phyloP scores from a whole-genome alignment of 345 rosid genomes.

The Salix udensis region DNA sequence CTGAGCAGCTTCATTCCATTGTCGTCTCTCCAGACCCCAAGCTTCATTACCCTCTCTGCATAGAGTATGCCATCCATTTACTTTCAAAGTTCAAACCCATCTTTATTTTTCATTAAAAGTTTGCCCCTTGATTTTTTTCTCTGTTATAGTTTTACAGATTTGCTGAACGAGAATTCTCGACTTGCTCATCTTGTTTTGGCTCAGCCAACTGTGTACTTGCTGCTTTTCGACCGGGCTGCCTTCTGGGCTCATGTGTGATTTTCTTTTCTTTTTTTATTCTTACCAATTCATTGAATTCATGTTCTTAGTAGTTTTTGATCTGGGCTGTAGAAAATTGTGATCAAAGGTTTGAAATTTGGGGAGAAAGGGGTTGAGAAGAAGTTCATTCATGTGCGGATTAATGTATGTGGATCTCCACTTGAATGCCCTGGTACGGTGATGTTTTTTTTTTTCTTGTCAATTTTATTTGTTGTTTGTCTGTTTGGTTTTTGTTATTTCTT shows the following conservation, averaged over 20 bases:
- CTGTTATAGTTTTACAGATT: conserved; percentile 64
- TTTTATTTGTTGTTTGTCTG: background rate
- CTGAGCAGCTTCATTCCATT: conserved; percentile 64
- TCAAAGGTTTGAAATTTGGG: conserved; percentile 43
- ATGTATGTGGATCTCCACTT: conserved; percentile 70
- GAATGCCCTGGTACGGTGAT: conserved; percentile 61
- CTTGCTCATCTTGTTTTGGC: conserved; percentile 58
- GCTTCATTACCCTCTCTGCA: conserved; percentile 68
- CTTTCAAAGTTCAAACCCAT: background rate
- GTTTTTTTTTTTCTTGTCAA: background rate
- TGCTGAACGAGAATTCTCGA: conserved; percentile 57
- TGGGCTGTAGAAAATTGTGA: conserved; percentile 49
- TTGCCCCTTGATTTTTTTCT: background rate
- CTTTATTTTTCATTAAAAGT: background rate
- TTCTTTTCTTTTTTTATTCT: background rate
- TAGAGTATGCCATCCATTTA: conserved; percentile 41
- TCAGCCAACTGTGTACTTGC: conserved; percentile 52
- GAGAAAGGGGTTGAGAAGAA: conserved; percentile 62
- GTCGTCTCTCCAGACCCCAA: conserved; percentile 66
- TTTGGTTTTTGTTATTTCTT: conserved; percentile 1
- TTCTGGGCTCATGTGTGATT: conserved; percentile 67
- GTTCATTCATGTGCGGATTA: conserved; percentile 76
- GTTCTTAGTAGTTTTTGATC: background rate
- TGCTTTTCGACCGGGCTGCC: conserved; percentile 65
- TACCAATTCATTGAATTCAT: background rate